phyloP scores from a whole-genome alignment of 163 green algal species.

The Trebouxia gelatinosa region DNA sequence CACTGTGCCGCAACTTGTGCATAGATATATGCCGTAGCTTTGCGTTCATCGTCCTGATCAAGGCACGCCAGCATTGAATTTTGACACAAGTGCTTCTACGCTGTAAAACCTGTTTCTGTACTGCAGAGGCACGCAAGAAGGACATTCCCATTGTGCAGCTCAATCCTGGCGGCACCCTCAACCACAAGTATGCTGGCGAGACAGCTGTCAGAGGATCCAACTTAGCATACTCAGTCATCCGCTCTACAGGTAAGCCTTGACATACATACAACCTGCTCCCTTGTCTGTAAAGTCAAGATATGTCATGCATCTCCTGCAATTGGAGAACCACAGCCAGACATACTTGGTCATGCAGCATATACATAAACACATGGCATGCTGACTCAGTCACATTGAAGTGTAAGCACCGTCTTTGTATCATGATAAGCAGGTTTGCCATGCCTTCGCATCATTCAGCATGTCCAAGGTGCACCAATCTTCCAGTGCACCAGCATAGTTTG shows the following conservation, averaged over 20 bases:
- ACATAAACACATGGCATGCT: not conserved
- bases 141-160: slow-evolving; percentile 85
- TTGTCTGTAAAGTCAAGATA: not conserved
- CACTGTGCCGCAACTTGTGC: too few species aligned
- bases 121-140: slow-evolving; percentile 57
- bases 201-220: slow-evolving; percentile 55
- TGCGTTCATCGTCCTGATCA: too few species aligned
- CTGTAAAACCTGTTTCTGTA: too few species aligned
- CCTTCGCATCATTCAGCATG: too few species aligned
- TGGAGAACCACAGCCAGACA: not conserved
- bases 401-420: too few species aligned
- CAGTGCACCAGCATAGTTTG: too few species aligned
- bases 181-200: slow-evolving; percentile 88
- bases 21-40: too few species aligned
- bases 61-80: too few species aligned
- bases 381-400: too few species aligned
- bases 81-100: too few species aligned
- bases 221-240: slow-evolving; percentile 77
- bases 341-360: not conserved
- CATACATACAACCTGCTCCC: not conserved
- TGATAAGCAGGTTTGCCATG: too few species aligned
- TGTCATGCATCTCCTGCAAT: not conserved
- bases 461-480: too few species aligned
- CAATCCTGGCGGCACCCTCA: slow-evolving; percentile 80
- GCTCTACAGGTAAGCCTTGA: slow-evolving; percentile 57